Conservation (phyloP, 352 stramenopile genomes). For the Pythium brachiatum region DNA sequence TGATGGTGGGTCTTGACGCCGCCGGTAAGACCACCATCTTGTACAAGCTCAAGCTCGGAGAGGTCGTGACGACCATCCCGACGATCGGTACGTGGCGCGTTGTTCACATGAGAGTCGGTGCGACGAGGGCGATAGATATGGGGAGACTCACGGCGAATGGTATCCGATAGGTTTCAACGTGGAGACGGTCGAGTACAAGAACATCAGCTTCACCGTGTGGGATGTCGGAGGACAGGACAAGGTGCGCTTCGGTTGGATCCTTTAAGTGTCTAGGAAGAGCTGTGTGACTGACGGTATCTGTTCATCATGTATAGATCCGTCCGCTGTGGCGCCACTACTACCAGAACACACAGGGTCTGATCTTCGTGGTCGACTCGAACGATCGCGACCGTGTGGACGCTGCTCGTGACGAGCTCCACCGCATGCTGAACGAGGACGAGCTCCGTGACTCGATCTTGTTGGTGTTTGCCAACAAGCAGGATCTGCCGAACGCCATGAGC, state of each 20-base stretch:
- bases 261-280: not conserved
- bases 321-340: constrained; percentile 99
- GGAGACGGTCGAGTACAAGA: constrained; percentile 99
- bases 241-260: constrained; percentile 9
- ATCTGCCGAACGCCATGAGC: constrained; percentile 98
- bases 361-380: constrained; percentile 99
- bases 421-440: constrained; percentile 98
- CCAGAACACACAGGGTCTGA: constrained; percentile 99
- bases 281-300: not conserved
- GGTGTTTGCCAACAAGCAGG: constrained; percentile 99
- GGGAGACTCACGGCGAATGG: not conserved
- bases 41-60: constrained; percentile 90
- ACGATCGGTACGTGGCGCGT: constrained; percentile 88
- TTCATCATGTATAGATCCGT: constrained; percentile 71
- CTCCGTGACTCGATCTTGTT: constrained; percentile 96
- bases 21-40: constrained; percentile 99
- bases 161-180: constrained; percentile 94
- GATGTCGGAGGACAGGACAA: constrained; percentile 99
- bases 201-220: constrained; percentile 99
- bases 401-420: constrained; percentile 96
- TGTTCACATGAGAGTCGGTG: constrained; percentile 11
- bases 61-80: constrained; percentile 98
- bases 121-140: not conserved
- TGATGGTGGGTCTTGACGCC: constrained; percentile 99
- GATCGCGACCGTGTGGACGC: constrained; percentile 97